Conservation (phyloP, 768 basidiomycete genomes). For the Lactifluus volemus region DNA sequence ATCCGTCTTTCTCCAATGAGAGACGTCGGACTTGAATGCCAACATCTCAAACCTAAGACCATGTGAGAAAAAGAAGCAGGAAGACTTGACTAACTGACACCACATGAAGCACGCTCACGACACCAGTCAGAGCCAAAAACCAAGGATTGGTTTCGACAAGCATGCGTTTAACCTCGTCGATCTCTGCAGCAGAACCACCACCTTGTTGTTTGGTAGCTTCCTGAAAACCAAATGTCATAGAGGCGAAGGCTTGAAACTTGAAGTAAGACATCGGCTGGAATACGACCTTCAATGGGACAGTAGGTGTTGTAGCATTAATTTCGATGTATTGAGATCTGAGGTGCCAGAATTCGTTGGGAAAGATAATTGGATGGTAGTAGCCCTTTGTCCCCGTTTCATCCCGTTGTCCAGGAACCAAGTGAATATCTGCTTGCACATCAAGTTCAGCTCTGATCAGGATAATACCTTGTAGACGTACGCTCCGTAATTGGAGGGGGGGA, state of each 20-base stretch:
- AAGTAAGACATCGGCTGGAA: conserved; percentile 81
- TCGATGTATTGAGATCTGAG: conserved; percentile 73
- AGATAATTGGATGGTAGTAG: conserved; percentile 81
- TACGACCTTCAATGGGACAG: conserved; percentile 69
- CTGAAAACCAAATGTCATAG: conserved; percentile 80
- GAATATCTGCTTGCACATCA: conserved; percentile 41
- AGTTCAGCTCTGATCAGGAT: conserved; percentile 6
- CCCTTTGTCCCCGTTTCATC: conserved; percentile 59
- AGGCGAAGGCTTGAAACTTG: conserved; percentile 82
- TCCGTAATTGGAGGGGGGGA: conserved; percentile 53
- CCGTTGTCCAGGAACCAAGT: conserved; percentile 48
- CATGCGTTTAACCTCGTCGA: conserved; percentile 96
- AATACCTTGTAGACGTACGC: conserved; percentile 38
- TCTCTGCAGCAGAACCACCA: conserved; percentile 50
- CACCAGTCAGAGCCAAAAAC: conserved; percentile 74
- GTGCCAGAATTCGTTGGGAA: conserved; percentile 94
- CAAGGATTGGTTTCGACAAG: conserved; percentile 82
- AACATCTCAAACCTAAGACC: conserved; percentile 78
- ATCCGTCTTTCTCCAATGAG: conserved; percentile 91
- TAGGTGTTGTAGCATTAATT: conserved; percentile 75
- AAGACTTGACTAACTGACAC: conserved; percentile 44
- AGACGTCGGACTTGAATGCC: conserved; percentile 91
- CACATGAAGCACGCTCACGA: conserved; percentile 83
- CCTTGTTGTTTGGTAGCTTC: conserved; percentile 77
- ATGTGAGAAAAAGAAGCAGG: conserved; percentile 13